These are phyloP conservation scores for Selaginella moellendorffii DNA, from an alignment of 75 land plant genomes.

Conservation along the genomic window DNA sequence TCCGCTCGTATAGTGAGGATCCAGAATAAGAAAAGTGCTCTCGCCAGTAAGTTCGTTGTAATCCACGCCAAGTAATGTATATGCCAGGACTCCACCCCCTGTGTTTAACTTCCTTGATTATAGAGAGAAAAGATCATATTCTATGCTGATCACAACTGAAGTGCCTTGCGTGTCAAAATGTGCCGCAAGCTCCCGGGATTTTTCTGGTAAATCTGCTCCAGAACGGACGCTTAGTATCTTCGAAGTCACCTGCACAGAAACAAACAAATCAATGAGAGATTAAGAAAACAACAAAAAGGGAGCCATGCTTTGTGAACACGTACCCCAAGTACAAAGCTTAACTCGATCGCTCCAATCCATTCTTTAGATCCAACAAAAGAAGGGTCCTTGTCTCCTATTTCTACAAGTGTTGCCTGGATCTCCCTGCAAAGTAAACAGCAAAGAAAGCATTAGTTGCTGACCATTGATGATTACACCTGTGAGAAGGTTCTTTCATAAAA, in stretches of 20 bases:
- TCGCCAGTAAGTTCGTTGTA: conserved; percentile 84
- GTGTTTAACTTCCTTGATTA: neutral
- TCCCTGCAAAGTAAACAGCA: conserved; percentile 34
- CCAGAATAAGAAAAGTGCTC: conserved; percentile 89
- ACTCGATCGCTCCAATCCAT: conserved; percentile 98
- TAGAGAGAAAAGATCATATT: conserved; percentile 1
- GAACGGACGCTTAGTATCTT: conserved; percentile 83
- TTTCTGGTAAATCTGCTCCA: conserved; percentile 91
- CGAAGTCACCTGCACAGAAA: conserved; percentile 52
- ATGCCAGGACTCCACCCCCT: conserved; percentile 99
- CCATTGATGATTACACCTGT: conserved; percentile 24
- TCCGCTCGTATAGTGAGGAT: conserved; percentile 89
- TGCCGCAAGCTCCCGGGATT: conserved; percentile 81
- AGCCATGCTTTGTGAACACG: conserved; percentile 10
- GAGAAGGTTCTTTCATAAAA: conserved; percentile 62
- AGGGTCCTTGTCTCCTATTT: conserved; percentile 88
- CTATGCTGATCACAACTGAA: conserved; percentile 68
- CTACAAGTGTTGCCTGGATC: conserved; percentile 73
- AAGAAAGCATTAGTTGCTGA: neutral
- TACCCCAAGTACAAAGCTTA: conserved; percentile 94
- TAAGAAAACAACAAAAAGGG: neutral
- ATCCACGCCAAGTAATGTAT: conserved; percentile 91
- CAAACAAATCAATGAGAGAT: neutral
- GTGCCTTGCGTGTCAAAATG: conserved; percentile 96
- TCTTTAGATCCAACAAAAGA: conserved; percentile 82